Evolutionary conservation across 139 green algal genomes (phyloP).

Genomic region (Chlamydomonas schloesseri): DNA sequence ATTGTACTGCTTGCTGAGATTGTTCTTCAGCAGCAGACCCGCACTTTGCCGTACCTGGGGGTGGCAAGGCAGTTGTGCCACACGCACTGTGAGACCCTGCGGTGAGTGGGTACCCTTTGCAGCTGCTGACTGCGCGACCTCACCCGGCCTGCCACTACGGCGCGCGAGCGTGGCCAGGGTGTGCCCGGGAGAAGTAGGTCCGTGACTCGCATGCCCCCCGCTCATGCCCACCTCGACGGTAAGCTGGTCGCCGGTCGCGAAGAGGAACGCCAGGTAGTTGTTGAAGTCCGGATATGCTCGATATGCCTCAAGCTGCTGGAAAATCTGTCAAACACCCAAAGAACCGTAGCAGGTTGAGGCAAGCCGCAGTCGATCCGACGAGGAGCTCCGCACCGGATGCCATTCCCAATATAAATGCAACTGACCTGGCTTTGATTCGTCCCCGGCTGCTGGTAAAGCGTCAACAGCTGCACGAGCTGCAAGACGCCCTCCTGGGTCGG

Average conservation of each 20-base stretch:
- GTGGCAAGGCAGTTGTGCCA: no score
- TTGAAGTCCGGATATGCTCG: slow-evolving; percentile 91
- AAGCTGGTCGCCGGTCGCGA: slow-evolving; percentile 78
- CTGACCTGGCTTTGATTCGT: slow-evolving; percentile 84
- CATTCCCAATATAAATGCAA: background rate
- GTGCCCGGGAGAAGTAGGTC: no score
- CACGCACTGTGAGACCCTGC: no score
- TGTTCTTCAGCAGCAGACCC: slow-evolving; percentile 97
- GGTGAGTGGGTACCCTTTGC: no score
- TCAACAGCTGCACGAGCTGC: slow-evolving; percentile 84
- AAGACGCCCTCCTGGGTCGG: slow-evolving; percentile 77
- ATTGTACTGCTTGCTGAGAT: slow-evolving; percentile 80
- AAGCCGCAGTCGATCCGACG: background rate
- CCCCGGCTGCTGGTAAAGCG: slow-evolving; percentile 84
- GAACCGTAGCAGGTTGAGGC: background rate
- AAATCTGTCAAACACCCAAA: slow-evolving; percentile 73
- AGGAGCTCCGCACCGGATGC: no score
- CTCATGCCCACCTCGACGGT: slow-evolving; percentile 71
- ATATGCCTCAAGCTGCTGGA: slow-evolving; percentile 86
- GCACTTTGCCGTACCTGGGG: slow-evolving; percentile 90
- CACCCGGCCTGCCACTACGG: no score
- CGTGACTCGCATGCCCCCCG: no score
- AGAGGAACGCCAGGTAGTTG: slow-evolving; percentile 95
- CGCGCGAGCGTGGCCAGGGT: no score
- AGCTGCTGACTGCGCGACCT: no score